phyloP scores from a whole-genome alignment of 306 rosid species.

The Abrus pulchellus region DNA sequence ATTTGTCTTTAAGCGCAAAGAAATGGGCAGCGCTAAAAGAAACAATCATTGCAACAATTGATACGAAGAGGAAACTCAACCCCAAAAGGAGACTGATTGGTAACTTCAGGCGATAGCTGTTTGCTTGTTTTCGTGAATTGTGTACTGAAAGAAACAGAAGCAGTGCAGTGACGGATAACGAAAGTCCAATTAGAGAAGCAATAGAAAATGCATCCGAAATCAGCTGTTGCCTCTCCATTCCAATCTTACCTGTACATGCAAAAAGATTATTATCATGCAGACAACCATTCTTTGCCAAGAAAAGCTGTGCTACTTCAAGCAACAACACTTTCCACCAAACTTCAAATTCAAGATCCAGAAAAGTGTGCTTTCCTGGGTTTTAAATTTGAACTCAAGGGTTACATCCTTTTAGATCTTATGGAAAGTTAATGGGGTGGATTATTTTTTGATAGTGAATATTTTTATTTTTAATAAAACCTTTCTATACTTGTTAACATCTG shows the following conservation, averaged over 20 bases:
- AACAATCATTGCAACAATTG: conserved; percentile 56
- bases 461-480: too few species aligned
- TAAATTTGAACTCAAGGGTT: conserved; percentile 39
- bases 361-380: too few species aligned
- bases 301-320: too few species aligned
- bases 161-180: conserved; percentile 60
- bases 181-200: conserved; percentile 54
- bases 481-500: too few species aligned
- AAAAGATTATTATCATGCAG: too few species aligned
- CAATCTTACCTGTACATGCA: conserved; percentile 42
- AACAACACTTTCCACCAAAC: too few species aligned
- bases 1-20: conserved; percentile 51
- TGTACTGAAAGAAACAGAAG: conserved; percentile 66
- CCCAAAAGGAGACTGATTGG: conserved; percentile 58
- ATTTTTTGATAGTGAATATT: too few species aligned
- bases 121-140: conserved; percentile 55
- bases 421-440: too few species aligned
- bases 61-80: conserved; percentile 57
- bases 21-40: conserved; percentile 64
- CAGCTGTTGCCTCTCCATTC: conserved; percentile 35
- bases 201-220: conserved; percentile 54
- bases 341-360: too few species aligned
- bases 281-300: too few species aligned
- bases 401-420: too few species aligned
- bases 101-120: conserved; percentile 51